Conservation (phyloP, 2,329 filamentous ascomycete species). For the Colletotrichum acutatum region DNA sequence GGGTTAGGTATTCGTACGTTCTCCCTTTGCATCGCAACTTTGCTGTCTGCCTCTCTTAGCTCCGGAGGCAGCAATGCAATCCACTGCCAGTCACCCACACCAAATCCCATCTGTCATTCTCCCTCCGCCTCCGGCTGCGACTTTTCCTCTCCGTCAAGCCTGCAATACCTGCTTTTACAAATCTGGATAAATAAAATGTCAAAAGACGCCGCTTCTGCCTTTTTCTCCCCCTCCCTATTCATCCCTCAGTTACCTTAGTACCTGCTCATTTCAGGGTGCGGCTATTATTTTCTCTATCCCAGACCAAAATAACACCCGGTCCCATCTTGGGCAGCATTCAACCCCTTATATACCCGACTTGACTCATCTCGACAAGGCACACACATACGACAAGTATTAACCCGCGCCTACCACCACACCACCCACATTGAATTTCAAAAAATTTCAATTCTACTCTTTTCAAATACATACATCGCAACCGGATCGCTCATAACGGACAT, state of each 20-base stretch:
- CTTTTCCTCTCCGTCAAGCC: slow-evolving; percentile 13
- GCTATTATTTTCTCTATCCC: slow-evolving; percentile 17
- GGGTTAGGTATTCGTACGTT: background rate
- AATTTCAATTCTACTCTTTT: background rate
- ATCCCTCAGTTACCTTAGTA: slow-evolving; percentile 3
- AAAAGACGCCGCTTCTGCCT: slow-evolving; percentile 19
- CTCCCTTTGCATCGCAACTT: slow-evolving; percentile 27
- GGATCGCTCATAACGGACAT: too few relatives aligned
- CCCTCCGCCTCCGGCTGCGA: slow-evolving; percentile 11
- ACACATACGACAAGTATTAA: slow-evolving; percentile 30
- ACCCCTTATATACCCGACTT: slow-evolving; percentile 33
- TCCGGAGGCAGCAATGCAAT: slow-evolving; percentile 30
- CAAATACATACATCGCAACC: background rate
- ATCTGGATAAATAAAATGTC: slow-evolving; percentile 32
- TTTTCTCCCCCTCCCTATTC: slow-evolving; percentile 15
- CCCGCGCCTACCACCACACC: slow-evolving; percentile 27
- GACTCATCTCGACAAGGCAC: slow-evolving; percentile 30
- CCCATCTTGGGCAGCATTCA: slow-evolving; percentile 26
- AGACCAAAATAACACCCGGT: slow-evolving; percentile 27
- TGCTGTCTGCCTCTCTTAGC: slow-evolving; percentile 2
- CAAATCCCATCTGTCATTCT: background rate
- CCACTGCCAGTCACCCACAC: slow-evolving; percentile 26
- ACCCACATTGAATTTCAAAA: slow-evolving; percentile 28
- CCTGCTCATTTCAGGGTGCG: slow-evolving; percentile 3
- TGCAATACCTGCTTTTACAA: slow-evolving; percentile 26